These are phyloP conservation scores for Auricularia auricula-judae DNA, from an alignment of 768 basidiomycete genomes.

Conservation along the genomic window DNA sequence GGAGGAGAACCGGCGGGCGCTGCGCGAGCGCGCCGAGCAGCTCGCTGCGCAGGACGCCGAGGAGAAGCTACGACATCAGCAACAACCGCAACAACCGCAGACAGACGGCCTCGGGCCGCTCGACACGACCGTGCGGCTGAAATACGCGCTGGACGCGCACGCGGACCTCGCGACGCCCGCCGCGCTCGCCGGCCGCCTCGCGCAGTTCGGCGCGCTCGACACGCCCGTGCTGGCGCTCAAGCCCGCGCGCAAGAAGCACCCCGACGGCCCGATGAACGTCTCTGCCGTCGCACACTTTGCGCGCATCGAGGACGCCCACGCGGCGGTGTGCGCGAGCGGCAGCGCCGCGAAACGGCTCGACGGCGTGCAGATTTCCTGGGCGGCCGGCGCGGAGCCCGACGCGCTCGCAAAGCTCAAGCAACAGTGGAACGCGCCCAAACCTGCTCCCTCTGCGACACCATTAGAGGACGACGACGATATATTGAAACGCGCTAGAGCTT, in stretches of 20 bases:
- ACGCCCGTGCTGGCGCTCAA: constrained; percentile 62
- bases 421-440: constrained; percentile 35
- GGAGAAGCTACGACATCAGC: constrained; percentile 13
- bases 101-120: constrained; percentile 33
- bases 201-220: constrained; percentile 54
- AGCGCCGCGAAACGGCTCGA: constrained; percentile 34
- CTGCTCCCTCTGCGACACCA: not conserved
- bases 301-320: constrained; percentile 66
- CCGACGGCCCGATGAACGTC: constrained; percentile 41
- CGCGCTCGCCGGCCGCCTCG: constrained; percentile 39
- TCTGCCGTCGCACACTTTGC: constrained; percentile 69
- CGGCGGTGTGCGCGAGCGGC: constrained; percentile 54
- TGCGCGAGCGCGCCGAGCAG: constrained; percentile 56
- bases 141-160: constrained; percentile 48
- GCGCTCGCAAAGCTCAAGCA: constrained; percentile 64
- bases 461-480: not conserved
- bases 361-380: constrained; percentile 64
- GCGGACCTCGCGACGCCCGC: constrained; percentile 43
- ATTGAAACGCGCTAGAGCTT: not conserved
- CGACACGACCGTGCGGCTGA: constrained; percentile 69
- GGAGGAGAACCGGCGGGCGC: constrained; percentile 56
- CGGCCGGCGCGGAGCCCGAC: constrained; percentile 60
- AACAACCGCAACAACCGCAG: constrained; percentile 4
- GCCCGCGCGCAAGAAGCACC: constrained; percentile 46
- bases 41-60: constrained; percentile 35